Base-by-base conservation (phyloP, 2,329 filamentous ascomycete genomes). In the Teratosphaeria pseudoeucalypti region DNA sequence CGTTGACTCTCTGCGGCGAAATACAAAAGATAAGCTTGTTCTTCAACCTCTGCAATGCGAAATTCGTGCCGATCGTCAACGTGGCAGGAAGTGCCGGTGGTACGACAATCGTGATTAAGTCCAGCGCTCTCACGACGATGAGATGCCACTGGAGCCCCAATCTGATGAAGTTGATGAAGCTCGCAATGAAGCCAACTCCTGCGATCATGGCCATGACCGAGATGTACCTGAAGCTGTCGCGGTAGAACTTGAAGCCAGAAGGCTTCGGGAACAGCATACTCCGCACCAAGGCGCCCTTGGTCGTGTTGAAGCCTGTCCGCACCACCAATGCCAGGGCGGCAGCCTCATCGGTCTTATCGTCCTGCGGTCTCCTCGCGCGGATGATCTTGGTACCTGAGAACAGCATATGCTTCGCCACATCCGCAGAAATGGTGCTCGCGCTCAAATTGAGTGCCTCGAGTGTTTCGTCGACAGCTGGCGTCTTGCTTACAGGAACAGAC, bases 251-350 rank as follows among this genome's bases (percentile, higher is more conserved):
- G 82, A 99, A 99, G 0, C 92, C 92, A 0, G 92, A 96, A 1
- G 94, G 94, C 70, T 99, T 99, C 0, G 94, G 95, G 71, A 99
- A 99, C 43, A 99, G 82, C 92, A 99, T 99, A 0, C 94, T 97
- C 27, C 94, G 88, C 61, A 99, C 91, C 19, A 99, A 78, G 10
- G 94, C 90, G 27, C 94, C 94, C 73, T 99, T 99, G 1, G 94
- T 99, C 0, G 94, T 99, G 72, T 95, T 95, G 76, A 99, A 99
- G 1, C 94, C 94, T 2, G 92, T 99, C 63, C 94, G 85, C 32
- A 96, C 86, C 16, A 96, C 91, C 75, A 99, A 86, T 12, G 92
- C 94, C 39, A 99, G 79, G 1, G 90, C 92, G 60, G 92, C 91
- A 53, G 90, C 92, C 73, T 97, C 92, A 57, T 92, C 90, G 49